Percentiles rank a stretch among this genome's conserved stretches.
These are phyloP conservation scores for Solanum tarapatanum DNA, from an alignment of 257 asterid genomes.

Conservation along the genomic window DNA sequence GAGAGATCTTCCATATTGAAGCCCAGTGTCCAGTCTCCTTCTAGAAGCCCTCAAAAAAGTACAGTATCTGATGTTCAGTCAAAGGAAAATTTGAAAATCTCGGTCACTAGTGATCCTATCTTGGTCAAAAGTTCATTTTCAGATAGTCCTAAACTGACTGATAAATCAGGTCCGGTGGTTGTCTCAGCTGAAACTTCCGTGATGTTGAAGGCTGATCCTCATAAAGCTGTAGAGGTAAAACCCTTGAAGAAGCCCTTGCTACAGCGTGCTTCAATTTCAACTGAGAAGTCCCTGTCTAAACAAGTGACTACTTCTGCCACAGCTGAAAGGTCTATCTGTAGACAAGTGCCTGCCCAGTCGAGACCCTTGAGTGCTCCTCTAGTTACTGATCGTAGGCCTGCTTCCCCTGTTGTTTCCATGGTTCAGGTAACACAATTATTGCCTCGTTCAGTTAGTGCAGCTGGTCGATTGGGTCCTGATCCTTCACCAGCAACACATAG, in stretches of 20 bases:
- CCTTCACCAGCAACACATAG: conserved; percentile 37
- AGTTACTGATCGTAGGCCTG: conserved; percentile 39
- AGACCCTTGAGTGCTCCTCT: conserved; percentile 84
- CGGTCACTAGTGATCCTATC: conserved; percentile 14
- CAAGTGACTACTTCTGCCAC: conserved; percentile 7
- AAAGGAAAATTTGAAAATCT: conserved; percentile 18
- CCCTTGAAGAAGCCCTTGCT: conserved; percentile 17
- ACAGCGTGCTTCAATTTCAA: not conserved
- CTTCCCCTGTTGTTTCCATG: conserved; percentile 35
- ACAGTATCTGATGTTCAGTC: conserved; percentile 13
- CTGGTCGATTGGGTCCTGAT: conserved; percentile 72
- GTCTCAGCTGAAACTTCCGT: conserved; percentile 21
- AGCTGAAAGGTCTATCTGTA: conserved; percentile 23
- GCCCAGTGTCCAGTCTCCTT: conserved; percentile 21
- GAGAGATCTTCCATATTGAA: conserved; percentile 19
- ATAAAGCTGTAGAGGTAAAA: conserved; percentile 22
- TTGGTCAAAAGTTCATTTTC: conserved; percentile 28
- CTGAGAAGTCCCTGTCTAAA: conserved; percentile 5
- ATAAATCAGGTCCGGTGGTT: conserved; percentile 13
- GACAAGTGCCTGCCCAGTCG: conserved; percentile 35
- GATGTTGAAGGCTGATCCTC: conserved; percentile 18
- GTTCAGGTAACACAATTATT: conserved; percentile 45
- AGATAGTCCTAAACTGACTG: conserved; percentile 31
- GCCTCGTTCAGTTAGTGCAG: conserved; percentile 65
- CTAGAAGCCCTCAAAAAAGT: conserved; percentile 39